Percentiles rank a stretch among this genome's conserved stretches.
Conservation (phyloP, 2,329 filamentous ascomycete genomes). For the Penicillium paneum region DNA sequence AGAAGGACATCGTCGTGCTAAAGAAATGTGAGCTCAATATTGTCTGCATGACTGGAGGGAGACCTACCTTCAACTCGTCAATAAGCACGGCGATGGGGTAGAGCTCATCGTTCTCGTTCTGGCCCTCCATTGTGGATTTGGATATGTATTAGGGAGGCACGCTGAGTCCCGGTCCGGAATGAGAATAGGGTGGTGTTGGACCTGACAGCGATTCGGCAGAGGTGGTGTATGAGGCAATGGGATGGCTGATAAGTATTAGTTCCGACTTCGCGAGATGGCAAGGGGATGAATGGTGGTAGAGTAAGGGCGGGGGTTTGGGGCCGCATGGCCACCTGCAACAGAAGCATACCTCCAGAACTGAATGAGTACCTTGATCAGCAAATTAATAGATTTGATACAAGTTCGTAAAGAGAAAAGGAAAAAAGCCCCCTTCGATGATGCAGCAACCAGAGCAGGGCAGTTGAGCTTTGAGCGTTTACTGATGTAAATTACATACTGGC, state of each 20-base stretch:
- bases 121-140: slow-evolving; percentile 74
- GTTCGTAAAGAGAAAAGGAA: not conserved
- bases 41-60: slow-evolving; percentile 7
- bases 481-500: slow-evolving; percentile 25
- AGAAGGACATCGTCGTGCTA: slow-evolving; percentile 98
- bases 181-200: slow-evolving; percentile 24
- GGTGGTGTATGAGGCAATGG: not conserved
- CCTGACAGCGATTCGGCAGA: slow-evolving; percentile 8
- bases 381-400: slow-evolving; percentile 19
- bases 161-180: slow-evolving; percentile 31
- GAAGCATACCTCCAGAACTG: slow-evolving; percentile 25
- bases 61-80: slow-evolving; percentile 89
- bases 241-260: slow-evolving; percentile 15
- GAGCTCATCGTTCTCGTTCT: slow-evolving; percentile 93
- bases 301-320: slow-evolving; percentile 39
- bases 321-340: slow-evolving; percentile 29
- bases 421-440: slow-evolving; percentile 14
- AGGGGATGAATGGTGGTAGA: slow-evolving; percentile 26
- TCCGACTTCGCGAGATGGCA: slow-evolving; percentile 22
- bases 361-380: not conserved
- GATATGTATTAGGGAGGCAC: slow-evolving; percentile 26
- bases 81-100: slow-evolving; percentile 99
- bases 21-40: slow-evolving; percentile 25
- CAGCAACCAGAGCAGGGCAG: slow-evolving; percentile 8
- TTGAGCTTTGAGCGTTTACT: slow-evolving; percentile 4